Percentiles rank a stretch among this genome's conserved stretches.
Conservation (phyloP, 306 rosid species). For the Castanea sativa region DNA sequence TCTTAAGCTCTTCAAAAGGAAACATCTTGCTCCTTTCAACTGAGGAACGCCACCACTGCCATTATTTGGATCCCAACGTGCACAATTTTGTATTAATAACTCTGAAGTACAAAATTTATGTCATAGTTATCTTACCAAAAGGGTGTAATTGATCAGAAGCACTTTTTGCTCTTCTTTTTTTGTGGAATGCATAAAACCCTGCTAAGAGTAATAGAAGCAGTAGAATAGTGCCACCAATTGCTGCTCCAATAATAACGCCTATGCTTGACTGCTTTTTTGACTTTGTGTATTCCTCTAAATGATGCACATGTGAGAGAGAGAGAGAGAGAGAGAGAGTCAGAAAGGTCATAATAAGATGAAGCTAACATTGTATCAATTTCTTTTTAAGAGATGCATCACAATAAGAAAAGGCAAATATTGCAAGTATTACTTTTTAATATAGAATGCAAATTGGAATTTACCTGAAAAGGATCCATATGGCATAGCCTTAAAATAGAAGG, state of each 20-base stretch:
- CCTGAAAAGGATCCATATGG: constrained; percentile 30
- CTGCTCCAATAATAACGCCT: constrained; percentile 33
- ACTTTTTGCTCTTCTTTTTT: constrained; percentile 22
- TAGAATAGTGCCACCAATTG: constrained; percentile 29
- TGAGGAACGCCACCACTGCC: constrained; percentile 38
- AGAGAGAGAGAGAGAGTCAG: not conserved
- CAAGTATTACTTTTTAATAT: not conserved
- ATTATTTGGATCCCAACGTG: constrained; percentile 30
- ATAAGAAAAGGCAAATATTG: not conserved
- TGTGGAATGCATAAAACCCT: constrained; percentile 33
- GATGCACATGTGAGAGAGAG: no score
- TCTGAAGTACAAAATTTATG: not conserved
- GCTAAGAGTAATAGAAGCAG: constrained; percentile 20
- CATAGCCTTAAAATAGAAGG: not conserved
- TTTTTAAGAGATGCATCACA: no score
- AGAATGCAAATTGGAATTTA: constrained; percentile 10
- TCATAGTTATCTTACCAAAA: constrained; percentile 24
- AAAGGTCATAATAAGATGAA: not conserved
- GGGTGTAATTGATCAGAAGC: constrained; percentile 23
- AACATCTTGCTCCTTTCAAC: constrained; percentile 49
- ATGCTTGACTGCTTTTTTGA: not conserved
- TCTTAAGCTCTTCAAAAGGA: constrained; percentile 57
- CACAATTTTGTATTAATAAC: not conserved
- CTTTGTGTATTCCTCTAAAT: not conserved
- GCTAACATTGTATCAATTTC: no score